These are phyloP conservation scores for Teratosphaeria gauchensis DNA, from an alignment of 2,329 filamentous ascomycete genomes.

Conservation along the genomic window DNA sequence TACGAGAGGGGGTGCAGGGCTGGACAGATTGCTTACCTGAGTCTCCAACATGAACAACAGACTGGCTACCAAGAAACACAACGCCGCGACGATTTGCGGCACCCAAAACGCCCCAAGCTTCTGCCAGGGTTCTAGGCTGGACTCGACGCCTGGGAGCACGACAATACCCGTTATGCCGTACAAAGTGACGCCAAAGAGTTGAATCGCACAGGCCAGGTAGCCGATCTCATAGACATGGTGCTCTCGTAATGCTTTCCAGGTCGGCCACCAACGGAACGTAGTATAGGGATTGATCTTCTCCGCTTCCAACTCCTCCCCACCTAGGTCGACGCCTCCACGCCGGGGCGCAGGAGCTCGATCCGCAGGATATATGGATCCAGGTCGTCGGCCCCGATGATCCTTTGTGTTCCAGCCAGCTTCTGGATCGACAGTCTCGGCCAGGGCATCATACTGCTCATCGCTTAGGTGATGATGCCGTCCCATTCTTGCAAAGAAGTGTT, in stretches of 20 bases:
- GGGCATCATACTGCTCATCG: constrained; percentile 2
- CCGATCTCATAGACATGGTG: constrained; percentile 23
- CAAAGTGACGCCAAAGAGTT: constrained; percentile 21
- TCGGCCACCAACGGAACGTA: constrained; percentile 13
- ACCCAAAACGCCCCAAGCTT: constrained; percentile 15
- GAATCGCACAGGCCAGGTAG: constrained; percentile 20
- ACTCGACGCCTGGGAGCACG: constrained; percentile 17
- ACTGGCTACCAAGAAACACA: constrained; percentile 21
- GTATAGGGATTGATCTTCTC: neutral
- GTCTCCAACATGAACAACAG: constrained; percentile 22
- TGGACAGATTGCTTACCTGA: constrained; percentile 6
- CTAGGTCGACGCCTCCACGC: constrained; percentile 12
- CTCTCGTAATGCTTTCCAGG: constrained; percentile 16
- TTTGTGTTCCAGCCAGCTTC: constrained; percentile 10
- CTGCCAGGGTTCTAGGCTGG: constrained; percentile 14
- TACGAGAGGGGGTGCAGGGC: neutral
- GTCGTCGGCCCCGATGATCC: constrained; percentile 3
- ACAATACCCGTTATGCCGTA: constrained; percentile 18
- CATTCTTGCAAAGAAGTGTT: constrained; percentile 10
- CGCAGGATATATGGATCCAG: constrained; percentile 9
- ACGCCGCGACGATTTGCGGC: constrained; percentile 19
- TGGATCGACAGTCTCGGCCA: constrained; percentile 4
- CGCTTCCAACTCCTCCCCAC: constrained; percentile 4
- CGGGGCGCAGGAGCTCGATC: constrained; percentile 9
- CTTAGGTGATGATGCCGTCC: constrained; percentile 4